Evolutionary conservation across 2,329 filamentous ascomycete genomes (phyloP).

Genomic region (Neofusicoccum parvum): DNA sequence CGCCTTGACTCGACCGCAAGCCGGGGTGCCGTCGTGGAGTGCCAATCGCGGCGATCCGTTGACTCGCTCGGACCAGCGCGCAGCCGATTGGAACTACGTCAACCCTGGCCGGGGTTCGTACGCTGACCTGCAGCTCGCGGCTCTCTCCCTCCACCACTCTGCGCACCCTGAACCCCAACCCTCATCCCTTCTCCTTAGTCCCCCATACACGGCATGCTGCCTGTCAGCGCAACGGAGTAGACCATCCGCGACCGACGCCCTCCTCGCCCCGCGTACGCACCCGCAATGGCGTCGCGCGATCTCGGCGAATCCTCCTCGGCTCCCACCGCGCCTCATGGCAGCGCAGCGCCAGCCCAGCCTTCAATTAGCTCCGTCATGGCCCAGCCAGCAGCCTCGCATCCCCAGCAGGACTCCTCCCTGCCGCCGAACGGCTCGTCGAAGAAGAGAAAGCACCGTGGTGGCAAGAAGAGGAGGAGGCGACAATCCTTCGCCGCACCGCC

Average conservation of each 20-base stretch:
- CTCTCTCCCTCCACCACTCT: conserved; percentile 15
- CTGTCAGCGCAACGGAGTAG: background rate
- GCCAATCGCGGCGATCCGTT: conserved; percentile 12
- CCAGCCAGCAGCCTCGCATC: background rate
- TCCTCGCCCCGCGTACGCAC: background rate
- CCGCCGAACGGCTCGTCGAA: conserved; percentile 40
- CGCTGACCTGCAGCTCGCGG: conserved; percentile 12
- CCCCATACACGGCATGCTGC: background rate
- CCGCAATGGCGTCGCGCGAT: conserved; percentile 18
- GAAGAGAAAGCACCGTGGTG: conserved; percentile 75
- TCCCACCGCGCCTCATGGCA: conserved; percentile 4
- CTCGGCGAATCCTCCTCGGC: conserved; percentile 21
- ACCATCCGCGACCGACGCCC: background rate
- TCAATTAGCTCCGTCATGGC: conserved; percentile 12
- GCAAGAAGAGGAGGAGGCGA: conserved; percentile 77
- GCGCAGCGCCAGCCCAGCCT: conserved; percentile 9
- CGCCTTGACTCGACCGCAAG: background rate
- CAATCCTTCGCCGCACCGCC: conserved; percentile 72
- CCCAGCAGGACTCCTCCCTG: background rate
- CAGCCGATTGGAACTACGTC: conserved; percentile 18
- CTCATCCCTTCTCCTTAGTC: background rate
- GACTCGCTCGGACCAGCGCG: conserved; percentile 2
- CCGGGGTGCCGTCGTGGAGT: background rate
- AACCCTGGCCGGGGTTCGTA: conserved; percentile 8
- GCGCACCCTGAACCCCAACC: conserved; percentile 7